These are phyloP conservation scores for Rugosomyces carneus DNA, from an alignment of 1,284 basidiomycete species.

Conservation along the genomic window DNA sequence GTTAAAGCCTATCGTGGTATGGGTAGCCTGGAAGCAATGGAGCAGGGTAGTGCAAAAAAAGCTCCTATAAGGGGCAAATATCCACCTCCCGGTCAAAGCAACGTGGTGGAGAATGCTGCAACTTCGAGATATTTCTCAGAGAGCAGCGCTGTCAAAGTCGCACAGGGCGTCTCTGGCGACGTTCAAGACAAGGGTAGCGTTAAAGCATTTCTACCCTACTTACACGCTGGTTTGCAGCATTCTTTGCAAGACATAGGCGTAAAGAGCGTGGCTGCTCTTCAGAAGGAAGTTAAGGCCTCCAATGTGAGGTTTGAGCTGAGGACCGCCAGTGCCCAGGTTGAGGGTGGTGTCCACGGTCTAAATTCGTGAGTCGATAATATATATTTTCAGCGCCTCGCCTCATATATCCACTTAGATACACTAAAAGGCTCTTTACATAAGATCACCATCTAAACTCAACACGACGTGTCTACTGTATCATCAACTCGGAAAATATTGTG, in stretches of 20 bases:
- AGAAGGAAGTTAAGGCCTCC: conserved; percentile 55
- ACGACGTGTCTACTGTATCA: not conserved
- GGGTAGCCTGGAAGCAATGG: conserved; percentile 97
- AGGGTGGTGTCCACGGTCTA: conserved; percentile 92
- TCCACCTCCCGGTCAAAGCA: conserved; percentile 38
- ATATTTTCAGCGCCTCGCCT: not conserved
- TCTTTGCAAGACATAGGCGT: conserved; percentile 94
- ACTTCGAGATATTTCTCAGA: conserved; percentile 98
- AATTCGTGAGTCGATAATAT: conserved; percentile 56
- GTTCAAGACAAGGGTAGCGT: conserved; percentile 97
- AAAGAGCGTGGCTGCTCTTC: conserved; percentile 56
- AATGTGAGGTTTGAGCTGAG: conserved; percentile 88
- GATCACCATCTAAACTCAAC: not conserved
- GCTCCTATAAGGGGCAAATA: conserved; percentile 40
- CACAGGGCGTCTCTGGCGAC: conserved; percentile 94
- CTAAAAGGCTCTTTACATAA: conserved; percentile 32
- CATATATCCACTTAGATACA: conserved; percentile 23
- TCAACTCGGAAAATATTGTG: not conserved
- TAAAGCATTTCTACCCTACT: conserved; percentile 87
- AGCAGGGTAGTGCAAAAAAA: conserved; percentile 61
- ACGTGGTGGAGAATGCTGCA: conserved; percentile 86
- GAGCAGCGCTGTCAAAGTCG: conserved; percentile 91
- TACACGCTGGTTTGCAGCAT: conserved; percentile 91
- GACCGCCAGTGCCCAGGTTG: conserved; percentile 93
- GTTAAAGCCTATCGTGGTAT: conserved; percentile 99